Evolutionary conservation across 768 basidiomycete species (phyloP).

Genomic region (Lactifluus echinatus): DNA sequence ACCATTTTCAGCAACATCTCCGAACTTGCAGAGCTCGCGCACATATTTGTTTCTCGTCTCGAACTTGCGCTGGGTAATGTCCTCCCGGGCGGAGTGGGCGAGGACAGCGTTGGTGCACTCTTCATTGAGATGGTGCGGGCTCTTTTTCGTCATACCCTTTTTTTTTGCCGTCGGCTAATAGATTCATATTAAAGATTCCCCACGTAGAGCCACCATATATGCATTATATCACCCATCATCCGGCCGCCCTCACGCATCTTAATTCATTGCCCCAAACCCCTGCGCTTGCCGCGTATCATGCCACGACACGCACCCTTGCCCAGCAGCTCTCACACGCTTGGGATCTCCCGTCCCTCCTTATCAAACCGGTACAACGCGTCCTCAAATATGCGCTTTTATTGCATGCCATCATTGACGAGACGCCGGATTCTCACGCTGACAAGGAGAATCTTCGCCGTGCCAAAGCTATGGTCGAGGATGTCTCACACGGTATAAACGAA

Average conservation of each 20-base stretch:
- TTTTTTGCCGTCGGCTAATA: neutral
- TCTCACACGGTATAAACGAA: conserved; percentile 73
- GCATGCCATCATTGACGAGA: conserved; percentile 63
- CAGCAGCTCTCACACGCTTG: conserved; percentile 75
- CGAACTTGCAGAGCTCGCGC: conserved; percentile 66
- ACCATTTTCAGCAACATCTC: conserved; percentile 71
- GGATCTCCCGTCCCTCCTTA: conserved; percentile 89
- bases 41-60: conserved; percentile 53
- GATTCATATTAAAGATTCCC: conserved; percentile 42
- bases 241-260: conserved; percentile 64
- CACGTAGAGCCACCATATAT: conserved; percentile 66
- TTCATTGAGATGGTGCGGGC: conserved; percentile 57
- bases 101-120: conserved; percentile 60
- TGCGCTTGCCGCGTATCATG: conserved; percentile 56
- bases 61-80: conserved; percentile 57
- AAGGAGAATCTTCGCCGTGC: conserved; percentile 48
- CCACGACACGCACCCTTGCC: conserved; percentile 56
- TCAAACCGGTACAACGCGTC: conserved; percentile 94
- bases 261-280: conserved; percentile 41
- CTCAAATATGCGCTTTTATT: conserved; percentile 92
- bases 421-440: conserved; percentile 60
- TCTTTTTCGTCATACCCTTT: neutral
- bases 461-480: conserved; percentile 54
- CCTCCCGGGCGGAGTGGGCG: conserved; percentile 55
- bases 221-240: conserved; percentile 73